Evolutionary conservation across 2,329 filamentous ascomycete genomes (phyloP).

Genomic region (Calonectria pseudoturangicola): DNA sequence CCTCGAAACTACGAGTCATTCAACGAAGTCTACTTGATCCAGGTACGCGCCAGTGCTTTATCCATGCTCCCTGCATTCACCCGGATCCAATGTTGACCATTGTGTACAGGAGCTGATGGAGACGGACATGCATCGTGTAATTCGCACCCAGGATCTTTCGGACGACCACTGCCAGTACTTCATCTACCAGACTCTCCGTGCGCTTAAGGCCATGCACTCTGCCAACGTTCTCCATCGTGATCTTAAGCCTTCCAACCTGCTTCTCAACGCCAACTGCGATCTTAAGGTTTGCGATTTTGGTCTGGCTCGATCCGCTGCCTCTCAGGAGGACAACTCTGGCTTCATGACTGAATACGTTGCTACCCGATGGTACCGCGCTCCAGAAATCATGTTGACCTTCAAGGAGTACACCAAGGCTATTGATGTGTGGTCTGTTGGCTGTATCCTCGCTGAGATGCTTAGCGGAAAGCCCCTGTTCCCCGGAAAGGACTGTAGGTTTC

Average conservation of each 20-base stretch:
- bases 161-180: constrained; percentile 99
- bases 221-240: constrained; percentile 98
- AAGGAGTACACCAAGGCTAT: constrained; percentile 99
- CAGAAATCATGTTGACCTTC: constrained; percentile 99
- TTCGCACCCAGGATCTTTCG: constrained; percentile 97
- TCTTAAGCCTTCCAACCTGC: constrained; percentile 96
- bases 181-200: constrained; percentile 98
- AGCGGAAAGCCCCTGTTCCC: constrained; percentile 99
- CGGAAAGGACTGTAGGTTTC: constrained; percentile 92
- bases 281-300: constrained; percentile 99
- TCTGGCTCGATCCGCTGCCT: constrained; percentile 94
- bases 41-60: constrained; percentile 73
- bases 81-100: neutral
- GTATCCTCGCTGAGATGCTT: constrained; percentile 98
- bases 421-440: constrained; percentile 99
- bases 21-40: constrained; percentile 98
- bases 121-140: constrained; percentile 99
- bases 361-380: constrained; percentile 98
- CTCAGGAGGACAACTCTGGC: constrained; percentile 99
- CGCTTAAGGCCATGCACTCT: constrained; percentile 99
- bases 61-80: neutral
- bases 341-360: constrained; percentile 99
- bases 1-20: constrained; percentile 96
- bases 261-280: constrained; percentile 99
- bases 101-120: constrained; percentile 92